These are phyloP conservation scores for Polytrichum commune DNA, from an alignment of 225 moss, liverwort and hornwort species.

Conservation along the genomic window DNA sequence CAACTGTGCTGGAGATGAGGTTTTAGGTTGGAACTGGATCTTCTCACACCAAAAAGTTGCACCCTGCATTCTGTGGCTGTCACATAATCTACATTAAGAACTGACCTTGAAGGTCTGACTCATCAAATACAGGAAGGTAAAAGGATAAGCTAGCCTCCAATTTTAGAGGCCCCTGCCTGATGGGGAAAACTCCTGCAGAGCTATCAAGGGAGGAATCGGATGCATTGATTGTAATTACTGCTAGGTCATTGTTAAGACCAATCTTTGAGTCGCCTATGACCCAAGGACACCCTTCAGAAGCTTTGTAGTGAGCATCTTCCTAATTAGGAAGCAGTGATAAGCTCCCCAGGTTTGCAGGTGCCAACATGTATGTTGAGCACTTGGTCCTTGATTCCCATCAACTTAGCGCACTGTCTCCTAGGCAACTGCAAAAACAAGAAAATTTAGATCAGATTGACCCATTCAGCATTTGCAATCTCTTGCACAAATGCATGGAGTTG, in stretches of 20 bases:
- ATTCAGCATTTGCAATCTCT: background rate
- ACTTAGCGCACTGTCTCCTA: slow-evolving; percentile 79
- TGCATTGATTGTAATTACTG: background rate
- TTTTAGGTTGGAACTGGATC: slow-evolving; percentile 12
- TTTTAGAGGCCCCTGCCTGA: slow-evolving; percentile 3
- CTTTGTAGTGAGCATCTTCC: background rate
- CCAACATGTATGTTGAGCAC: slow-evolving; percentile 68
- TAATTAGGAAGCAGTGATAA: slow-evolving; percentile 34
- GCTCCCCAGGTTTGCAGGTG: slow-evolving; percentile 68
- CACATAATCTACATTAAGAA: slow-evolving; percentile 9
- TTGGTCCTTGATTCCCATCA: slow-evolving; percentile 50
- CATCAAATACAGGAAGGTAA: too few species aligned
- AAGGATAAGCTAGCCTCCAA: too few species aligned
- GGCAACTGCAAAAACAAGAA: slow-evolving; percentile 57
- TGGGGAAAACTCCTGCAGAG: slow-evolving; percentile 6
- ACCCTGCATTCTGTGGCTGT: slow-evolving; percentile 9
- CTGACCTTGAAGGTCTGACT: slow-evolving; percentile 13
- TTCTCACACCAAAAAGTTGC: slow-evolving; percentile 16
- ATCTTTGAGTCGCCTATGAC: background rate
- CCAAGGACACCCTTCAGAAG: background rate
- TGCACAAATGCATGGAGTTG: background rate
- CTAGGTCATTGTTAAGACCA: background rate
- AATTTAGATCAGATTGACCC: too few species aligned
- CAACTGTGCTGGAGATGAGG: slow-evolving; percentile 28
- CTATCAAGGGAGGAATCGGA: background rate